Evolutionary conservation across 495 filamentous ascomycete species (phyloP), one percentile per base, ranked within the genome.

Genomic region (Sphaerosporella brunnea): DNA sequence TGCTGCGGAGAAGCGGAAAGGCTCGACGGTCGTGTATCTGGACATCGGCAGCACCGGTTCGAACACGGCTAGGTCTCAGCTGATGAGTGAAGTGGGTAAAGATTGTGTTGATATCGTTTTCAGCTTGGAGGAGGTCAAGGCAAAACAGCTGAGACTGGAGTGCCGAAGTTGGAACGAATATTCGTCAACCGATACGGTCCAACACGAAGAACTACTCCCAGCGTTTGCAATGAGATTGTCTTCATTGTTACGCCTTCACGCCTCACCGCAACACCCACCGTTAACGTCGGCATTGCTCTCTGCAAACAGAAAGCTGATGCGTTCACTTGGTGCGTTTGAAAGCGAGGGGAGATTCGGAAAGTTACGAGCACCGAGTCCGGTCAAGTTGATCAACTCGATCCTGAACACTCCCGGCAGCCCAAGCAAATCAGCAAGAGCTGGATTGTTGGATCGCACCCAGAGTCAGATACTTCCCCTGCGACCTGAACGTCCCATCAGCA

Each of bases 311-410:
- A 84, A 82, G 47, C 73, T 88, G 23, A 66, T 97, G 35, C 73
- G 76, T 15, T 74, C 77, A 4, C 66, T 92, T n/a, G 72, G 73
- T 34, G 65, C 84, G 26, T 61, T 72, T 51, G 74, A 76, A 36
- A 69, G 70, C 3, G 72, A 77, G 58, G 67, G 66, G 49, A 74
- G 66, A 55, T 73, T 53, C 51, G 69, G 50, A 51, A 70, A 56
- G 54, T 79, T 83, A 53, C 71, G 84, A 18, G 77, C 81, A 9
- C 73, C 78, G 9, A 94, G 86, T 8, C 88, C 90, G 0, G 83
- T 88, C 28, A 97, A 96, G 62, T 64, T 95, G 56, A 70, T 97
- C 21, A 90, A 86, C 0, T 90, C 73, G 53, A 72, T 97, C 42
- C 67, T 94, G 18, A 9, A 18, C 23, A 45, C 32, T 2, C 56